Percentiles rank a stretch among this genome's conserved stretches.
Evolutionary conservation across 169 alveolate species (phyloP).

Genomic region (Plasmodium vinckei): DNA sequence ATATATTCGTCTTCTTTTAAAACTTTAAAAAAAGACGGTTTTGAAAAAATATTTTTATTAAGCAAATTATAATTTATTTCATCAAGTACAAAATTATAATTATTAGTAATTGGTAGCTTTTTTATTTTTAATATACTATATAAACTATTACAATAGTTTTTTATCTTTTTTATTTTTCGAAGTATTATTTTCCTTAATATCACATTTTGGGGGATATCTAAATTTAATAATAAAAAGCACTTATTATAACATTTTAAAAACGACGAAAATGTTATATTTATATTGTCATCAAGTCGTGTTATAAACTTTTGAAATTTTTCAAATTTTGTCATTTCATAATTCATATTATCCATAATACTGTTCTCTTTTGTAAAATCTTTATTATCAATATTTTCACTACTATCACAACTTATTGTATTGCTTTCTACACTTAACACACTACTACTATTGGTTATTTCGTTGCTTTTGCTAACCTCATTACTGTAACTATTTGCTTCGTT

Average conservation of each 20-base stretch:
- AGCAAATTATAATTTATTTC: conserved; percentile 47
- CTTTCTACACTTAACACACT: too few relatives aligned
- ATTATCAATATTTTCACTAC: too few relatives aligned
- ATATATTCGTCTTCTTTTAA: conserved; percentile 40
- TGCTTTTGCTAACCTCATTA: too few relatives aligned
- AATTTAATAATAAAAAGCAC: conserved; percentile 35
- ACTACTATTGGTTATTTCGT: too few relatives aligned
- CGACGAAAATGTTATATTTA: conserved; percentile 42
- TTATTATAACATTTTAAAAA: conserved; percentile 68
- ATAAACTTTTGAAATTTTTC: conserved; percentile 19
- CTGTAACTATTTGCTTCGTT: too few relatives aligned
- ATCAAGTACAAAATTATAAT: conserved; percentile 38
- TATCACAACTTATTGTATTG: too few relatives aligned
- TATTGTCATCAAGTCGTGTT: conserved; percentile 30
- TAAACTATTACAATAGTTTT: conserved; percentile 24
- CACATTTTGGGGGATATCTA: conserved; percentile 12
- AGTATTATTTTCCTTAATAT: conserved; percentile 17
- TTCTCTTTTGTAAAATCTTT: too few relatives aligned
- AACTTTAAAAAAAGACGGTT: conserved; percentile 44
- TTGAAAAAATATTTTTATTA: conserved; percentile 43
- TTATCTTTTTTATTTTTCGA: conserved; percentile 14
- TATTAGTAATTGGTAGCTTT: conserved; percentile 33
- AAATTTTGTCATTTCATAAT: neutral
- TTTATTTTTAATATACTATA: conserved; percentile 59
- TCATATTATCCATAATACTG: neutral